phyloP scores from a whole-genome alignment of 768 basidiomycete species.

The Fomitopsis serialis region DNA sequence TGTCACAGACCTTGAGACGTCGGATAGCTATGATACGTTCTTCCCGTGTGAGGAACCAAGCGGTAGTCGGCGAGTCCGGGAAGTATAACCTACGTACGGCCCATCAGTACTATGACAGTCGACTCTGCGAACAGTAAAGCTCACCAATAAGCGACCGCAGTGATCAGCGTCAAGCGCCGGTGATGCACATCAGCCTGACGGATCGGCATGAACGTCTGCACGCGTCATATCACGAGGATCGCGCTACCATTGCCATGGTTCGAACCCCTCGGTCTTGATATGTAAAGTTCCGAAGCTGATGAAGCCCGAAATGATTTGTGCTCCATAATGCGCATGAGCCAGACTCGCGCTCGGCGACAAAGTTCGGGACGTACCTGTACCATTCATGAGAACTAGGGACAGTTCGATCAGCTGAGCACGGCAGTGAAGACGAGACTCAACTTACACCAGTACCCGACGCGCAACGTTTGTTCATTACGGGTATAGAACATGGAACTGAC shows the following conservation, averaged over 20 bases:
- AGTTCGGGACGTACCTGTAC: slow-evolving; percentile 42
- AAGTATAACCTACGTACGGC: slow-evolving; percentile 49
- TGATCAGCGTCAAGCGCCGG: slow-evolving; percentile 53
- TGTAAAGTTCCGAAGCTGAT: slow-evolving; percentile 63
- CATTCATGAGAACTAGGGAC: slow-evolving; percentile 64
- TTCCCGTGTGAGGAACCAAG: slow-evolving; percentile 66
- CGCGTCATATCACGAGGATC: background rate
- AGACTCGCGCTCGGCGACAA: slow-evolving; percentile 72
- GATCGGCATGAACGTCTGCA: background rate
- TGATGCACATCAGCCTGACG: slow-evolving; percentile 67
- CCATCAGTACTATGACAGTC: background rate
- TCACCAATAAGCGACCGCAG: slow-evolving; percentile 52
- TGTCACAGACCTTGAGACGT: slow-evolving; percentile 56
- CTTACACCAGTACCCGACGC: slow-evolving; percentile 69
- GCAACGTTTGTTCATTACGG: slow-evolving; percentile 57
- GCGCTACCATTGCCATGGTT: slow-evolving; percentile 68
- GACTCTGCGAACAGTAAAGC: background rate
- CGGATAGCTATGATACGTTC: slow-evolving; percentile 60
- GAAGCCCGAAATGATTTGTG: slow-evolving; percentile 68
- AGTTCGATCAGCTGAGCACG: background rate
- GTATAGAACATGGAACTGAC: slow-evolving; percentile 79
- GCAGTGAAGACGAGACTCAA: slow-evolving; percentile 28
- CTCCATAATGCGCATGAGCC: slow-evolving; percentile 30
- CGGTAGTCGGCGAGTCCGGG: slow-evolving; percentile 69
- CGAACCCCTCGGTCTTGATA: slow-evolving; percentile 48